phyloP scores from a whole-genome alignment of 2,329 filamentous ascomycete species.

The Penicillium palitans region DNA sequence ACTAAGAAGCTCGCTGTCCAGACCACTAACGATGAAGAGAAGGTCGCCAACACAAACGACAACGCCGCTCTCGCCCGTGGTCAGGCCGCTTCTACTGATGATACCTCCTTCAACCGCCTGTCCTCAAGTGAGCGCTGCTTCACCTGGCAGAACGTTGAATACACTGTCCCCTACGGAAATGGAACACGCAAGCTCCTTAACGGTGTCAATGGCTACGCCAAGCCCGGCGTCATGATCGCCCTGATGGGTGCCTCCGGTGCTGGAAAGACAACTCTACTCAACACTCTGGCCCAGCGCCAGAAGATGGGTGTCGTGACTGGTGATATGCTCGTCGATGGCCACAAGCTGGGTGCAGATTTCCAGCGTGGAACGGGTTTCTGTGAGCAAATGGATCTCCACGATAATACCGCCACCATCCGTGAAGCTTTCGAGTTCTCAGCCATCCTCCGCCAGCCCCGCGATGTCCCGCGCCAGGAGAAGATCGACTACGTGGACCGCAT shows the following conservation, averaged over 20 bases:
- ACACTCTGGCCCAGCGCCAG: constrained; percentile 73
- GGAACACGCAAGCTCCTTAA: constrained; percentile 64
- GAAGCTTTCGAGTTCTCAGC: constrained; percentile 71
- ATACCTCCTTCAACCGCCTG: constrained; percentile 44
- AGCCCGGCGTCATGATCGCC: constrained; percentile 76
- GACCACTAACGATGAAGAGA: constrained; percentile 59
- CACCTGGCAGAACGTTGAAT: constrained; percentile 70
- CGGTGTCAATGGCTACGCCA: constrained; percentile 72
- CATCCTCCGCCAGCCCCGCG: constrained; percentile 60
- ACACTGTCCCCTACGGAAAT: constrained; percentile 69
- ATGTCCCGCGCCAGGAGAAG: constrained; percentile 60
- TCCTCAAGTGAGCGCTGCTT: constrained; percentile 64
- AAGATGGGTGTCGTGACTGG: constrained; percentile 64
- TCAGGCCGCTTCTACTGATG: constrained; percentile 29
- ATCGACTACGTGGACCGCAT: constrained; percentile 66
- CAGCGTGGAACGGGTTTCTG: constrained; percentile 70
- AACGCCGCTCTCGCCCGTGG: constrained; percentile 33
- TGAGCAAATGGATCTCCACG: constrained; percentile 71
- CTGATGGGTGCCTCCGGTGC: constrained; percentile 80
- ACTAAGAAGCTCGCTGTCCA: constrained; percentile 56
- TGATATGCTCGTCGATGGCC: constrained; percentile 71
- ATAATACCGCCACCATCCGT: constrained; percentile 65
- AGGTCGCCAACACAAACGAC: constrained; percentile 38
- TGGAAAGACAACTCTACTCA: constrained; percentile 80
- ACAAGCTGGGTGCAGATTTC: constrained; percentile 61